phyloP scores from a whole-genome alignment of 1,284 basidiomycete genomes.

The Cutaneotrichosporon mucoides region DNA sequence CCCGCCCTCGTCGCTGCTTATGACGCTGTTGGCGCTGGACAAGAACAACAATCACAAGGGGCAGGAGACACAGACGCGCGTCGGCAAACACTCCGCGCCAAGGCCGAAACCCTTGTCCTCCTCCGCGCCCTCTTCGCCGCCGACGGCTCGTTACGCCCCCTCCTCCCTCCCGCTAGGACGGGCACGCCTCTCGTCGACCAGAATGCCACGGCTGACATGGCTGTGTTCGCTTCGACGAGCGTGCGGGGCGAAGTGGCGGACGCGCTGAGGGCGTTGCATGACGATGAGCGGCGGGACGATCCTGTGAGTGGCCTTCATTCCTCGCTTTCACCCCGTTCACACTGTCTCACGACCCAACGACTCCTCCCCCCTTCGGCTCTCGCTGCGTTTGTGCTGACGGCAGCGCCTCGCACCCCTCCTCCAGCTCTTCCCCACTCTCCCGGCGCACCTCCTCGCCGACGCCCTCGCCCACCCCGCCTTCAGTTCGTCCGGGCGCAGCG shows the following conservation, averaged over 20 bases:
- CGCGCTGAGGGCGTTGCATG: conserved; percentile 15
- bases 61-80: background rate
- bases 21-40: background rate
- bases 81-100: conserved; percentile 8
- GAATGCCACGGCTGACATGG: conserved; percentile 19
- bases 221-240: conserved; percentile 10
- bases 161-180: conserved; percentile 10
- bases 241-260: conserved; percentile 7
- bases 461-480: conserved; percentile 43
- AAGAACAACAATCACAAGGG: too few species aligned
- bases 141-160: conserved; percentile 17
- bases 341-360: too few species aligned
- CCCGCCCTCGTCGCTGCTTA: conserved; percentile 26
- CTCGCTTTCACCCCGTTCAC: background rate
- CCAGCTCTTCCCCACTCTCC: conserved; percentile 41
- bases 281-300: conserved; percentile 24
- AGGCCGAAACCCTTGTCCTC: conserved; percentile 27
- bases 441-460: conserved; percentile 34
- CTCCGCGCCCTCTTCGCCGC: conserved; percentile 21
- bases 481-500: conserved; percentile 15
- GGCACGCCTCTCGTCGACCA: conserved; percentile 17
- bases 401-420: conserved; percentile 32
- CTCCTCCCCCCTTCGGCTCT: background rate
- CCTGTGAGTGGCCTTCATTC: conserved; percentile 3
- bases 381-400: background rate